phyloP scores from a whole-genome alignment of 768 basidiomycete species.

The Mrakia hoshinonis region DNA sequence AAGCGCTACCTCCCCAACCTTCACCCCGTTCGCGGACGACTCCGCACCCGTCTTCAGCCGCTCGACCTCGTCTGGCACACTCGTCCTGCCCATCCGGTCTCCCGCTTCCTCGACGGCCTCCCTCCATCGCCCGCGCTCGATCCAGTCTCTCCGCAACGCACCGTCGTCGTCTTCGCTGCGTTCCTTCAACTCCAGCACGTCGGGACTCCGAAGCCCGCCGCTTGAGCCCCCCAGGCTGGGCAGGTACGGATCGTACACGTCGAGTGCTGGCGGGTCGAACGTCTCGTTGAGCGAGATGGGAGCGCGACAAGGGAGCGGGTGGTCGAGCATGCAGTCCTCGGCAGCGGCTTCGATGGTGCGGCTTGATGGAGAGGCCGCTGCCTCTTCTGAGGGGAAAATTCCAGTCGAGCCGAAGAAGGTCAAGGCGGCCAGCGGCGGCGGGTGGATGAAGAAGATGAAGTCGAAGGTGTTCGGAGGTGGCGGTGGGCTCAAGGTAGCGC shows the following conservation, averaged over 20 bases:
- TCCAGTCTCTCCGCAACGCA: background rate
- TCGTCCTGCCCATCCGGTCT: conserved; percentile 10
- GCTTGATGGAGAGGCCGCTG: background rate
- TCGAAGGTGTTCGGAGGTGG: background rate
- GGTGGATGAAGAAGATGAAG: conserved; percentile 14
- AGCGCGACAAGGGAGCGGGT: background rate
- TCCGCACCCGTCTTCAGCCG: conserved; percentile 6
- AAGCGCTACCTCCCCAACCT: background rate
- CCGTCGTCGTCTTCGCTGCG: background rate
- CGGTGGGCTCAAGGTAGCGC: background rate
- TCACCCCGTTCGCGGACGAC: background rate
- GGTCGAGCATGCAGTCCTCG: background rate
- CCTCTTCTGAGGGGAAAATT: too few relatives aligned
- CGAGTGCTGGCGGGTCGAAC: background rate
- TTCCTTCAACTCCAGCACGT: background rate
- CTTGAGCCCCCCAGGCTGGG: background rate
- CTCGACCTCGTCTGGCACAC: background rate
- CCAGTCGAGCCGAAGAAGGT: background rate
- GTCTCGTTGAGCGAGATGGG: background rate
- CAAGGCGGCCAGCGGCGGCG: background rate
- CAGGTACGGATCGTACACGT: background rate
- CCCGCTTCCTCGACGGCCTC: conserved; percentile 8
- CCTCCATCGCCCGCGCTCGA: background rate
- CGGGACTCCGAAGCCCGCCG: background rate
- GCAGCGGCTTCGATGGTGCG: background rate